A percentile compares a stretch with the other conserved stretches of the same genome.
These are phyloP conservation scores for Neofusicoccum cordaticola DNA, from an alignment of 2,329 filamentous ascomycete species.

Conservation along the genomic window DNA sequence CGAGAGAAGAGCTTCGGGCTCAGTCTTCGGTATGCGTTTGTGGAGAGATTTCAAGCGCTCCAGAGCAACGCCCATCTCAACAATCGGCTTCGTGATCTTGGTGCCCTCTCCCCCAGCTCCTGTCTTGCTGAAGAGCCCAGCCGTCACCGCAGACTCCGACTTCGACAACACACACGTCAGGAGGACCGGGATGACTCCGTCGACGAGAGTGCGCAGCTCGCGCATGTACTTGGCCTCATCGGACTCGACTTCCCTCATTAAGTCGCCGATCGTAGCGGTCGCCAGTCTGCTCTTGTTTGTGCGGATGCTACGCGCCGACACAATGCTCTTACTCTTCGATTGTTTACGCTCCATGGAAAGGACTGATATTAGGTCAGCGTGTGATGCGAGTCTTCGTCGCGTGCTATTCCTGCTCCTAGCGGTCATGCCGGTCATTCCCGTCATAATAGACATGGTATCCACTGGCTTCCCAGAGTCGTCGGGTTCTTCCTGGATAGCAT, in stretches of 20 bases:
- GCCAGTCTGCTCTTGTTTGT: conserved; percentile 66
- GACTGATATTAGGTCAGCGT: conserved; percentile 91
- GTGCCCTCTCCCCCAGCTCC: conserved; percentile 38
- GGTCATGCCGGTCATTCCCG: conserved; percentile 8
- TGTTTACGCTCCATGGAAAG: conserved; percentile 62
- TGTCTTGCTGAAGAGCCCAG: conserved; percentile 63
- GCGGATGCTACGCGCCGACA: conserved; percentile 75
- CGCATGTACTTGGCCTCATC: conserved; percentile 87
- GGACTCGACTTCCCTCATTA: conserved; percentile 74
- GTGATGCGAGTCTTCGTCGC: conserved; percentile 75
- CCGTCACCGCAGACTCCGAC: conserved; percentile 61
- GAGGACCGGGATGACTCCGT: conserved; percentile 91
- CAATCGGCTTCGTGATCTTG: conserved; percentile 75
- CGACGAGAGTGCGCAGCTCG: conserved; percentile 88
- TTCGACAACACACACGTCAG: conserved; percentile 79
- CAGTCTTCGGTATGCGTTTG: conserved; percentile 71
- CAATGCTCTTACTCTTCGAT: conserved; percentile 56
- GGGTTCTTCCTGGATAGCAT: not conserved
- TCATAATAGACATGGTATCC: conserved; percentile 9
- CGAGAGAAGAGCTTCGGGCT: conserved; percentile 67
- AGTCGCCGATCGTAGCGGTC: conserved; percentile 67
- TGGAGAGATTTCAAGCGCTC: conserved; percentile 81
- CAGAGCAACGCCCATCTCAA: conserved; percentile 88
- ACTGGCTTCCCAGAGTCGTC: conserved; percentile 5
- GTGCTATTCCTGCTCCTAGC: conserved; percentile 47